Conservation (phyloP, 805 yeast genomes). For the Maudiozyma bulderi region DNA sequence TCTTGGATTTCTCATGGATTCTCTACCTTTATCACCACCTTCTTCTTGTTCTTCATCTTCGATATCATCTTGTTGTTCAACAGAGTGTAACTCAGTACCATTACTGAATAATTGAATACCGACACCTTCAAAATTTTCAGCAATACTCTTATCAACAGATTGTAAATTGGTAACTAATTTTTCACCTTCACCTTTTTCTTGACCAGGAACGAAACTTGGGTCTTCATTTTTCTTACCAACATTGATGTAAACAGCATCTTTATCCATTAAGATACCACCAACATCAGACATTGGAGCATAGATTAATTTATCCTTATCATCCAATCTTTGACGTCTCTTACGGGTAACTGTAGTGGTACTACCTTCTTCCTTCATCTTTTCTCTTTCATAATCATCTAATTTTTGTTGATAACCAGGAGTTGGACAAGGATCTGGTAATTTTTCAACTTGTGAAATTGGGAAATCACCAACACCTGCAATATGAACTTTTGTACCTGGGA, state of each 20-base stretch:
- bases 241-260: constrained; percentile 92
- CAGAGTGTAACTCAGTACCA: constrained; percentile 40
- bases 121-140: constrained; percentile 50
- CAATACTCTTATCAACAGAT: constrained; percentile 49
- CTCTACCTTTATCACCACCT: constrained; percentile 50
- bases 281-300: constrained; percentile 99
- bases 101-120: constrained; percentile 70
- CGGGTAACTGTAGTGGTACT: constrained; percentile 49
- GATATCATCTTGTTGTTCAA: constrained; percentile 34
- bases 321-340: constrained; percentile 82
- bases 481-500: constrained; percentile 66
- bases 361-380: constrained; percentile 59
- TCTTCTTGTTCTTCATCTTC: constrained; percentile 27
- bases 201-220: constrained; percentile 47
- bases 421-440: constrained; percentile 97
- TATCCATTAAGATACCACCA: constrained; percentile 96
- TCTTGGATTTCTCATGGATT: constrained; percentile 50
- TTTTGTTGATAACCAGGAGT: constrained; percentile 88
- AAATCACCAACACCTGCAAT: constrained; percentile 95
- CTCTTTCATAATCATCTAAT: constrained; percentile 72
- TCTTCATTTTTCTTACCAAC: constrained; percentile 30
- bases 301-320: constrained; percentile 85
- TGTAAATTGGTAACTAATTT: constrained; percentile 75
- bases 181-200: constrained; percentile 78
- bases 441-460: constrained; percentile 65